Evolutionary conservation across 2,329 filamentous ascomycete genomes (phyloP), one percentile per base, ranked within the genome.

Genomic region (Chaetomium sp.): DNA sequence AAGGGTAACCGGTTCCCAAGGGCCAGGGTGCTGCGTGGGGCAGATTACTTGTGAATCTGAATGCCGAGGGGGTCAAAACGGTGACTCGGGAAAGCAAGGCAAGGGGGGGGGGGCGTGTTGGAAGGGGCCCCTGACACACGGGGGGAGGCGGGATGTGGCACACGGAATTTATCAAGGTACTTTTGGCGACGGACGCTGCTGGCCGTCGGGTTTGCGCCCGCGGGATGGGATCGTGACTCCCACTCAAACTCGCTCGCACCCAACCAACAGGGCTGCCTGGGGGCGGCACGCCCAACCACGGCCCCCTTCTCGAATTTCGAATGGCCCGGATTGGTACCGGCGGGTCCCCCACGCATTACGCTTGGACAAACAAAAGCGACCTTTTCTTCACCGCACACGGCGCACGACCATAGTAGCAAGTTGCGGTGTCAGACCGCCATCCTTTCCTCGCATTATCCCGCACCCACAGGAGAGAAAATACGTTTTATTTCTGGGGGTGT

Each of bases 1-100:
- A 70, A 70, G 67, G 69, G 68, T 67, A 25, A 59, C 23, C 59
- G 25, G 67, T 64, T 35, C 70, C 70, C 70, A 69, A 58, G 66
- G 64, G 65, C 68, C 67, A 67, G 70, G 70, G 68, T 69, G 45
- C 69, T 69, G 45, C 69, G 68, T 72, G 70, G 70, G 70, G 70
- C 70, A 72, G 67, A 70, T 69, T 67, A 70, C n/a, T n/a, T n/a
- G n/a, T n/a, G n/a, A 68, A 63, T 67, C 54, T 25, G 59, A 62
- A 56, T 65, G 45, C 55, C 55, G 55, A 45, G 54, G 45, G 38
- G 45, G 31, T 58, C 45, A 58, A 63, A 55, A 63, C 49, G 62
- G 62, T 23, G 51, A 31, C 51, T 54, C 23, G 25, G 25, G 23
- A 49, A 56, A 50, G 35, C 51, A 61, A 54, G 7, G 27, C 4